A percentile compares a stretch with the other conserved stretches of the same genome.
phyloP scores from a whole-genome alignment of 352 stramenopile species.

The Globisporangium middletonii region DNA sequence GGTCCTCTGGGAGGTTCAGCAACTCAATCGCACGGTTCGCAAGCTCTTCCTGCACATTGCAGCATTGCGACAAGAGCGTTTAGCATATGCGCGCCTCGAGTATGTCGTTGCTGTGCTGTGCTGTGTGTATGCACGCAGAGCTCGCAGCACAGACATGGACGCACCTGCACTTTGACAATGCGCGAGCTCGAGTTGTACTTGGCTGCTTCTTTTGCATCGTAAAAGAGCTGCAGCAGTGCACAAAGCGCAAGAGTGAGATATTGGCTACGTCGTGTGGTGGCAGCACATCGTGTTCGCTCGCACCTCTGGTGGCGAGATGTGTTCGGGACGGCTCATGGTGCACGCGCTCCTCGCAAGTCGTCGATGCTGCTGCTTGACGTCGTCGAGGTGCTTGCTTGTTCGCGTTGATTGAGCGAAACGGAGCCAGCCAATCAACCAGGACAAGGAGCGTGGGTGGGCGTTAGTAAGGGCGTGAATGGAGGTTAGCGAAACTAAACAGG shows the following conservation, averaged over 20 bases:
- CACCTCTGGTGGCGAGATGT: constrained; percentile 81
- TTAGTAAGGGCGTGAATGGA: not conserved
- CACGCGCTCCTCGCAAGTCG: not conserved
- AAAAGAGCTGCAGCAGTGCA: constrained; percentile 72
- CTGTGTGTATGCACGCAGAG: not conserved
- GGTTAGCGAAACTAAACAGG: too few species aligned
- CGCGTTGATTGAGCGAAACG: constrained; percentile 13
- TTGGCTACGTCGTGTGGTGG: not conserved
- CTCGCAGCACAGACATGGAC: not conserved
- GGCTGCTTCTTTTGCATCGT: constrained; percentile 88
- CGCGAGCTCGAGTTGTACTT: constrained; percentile 92
- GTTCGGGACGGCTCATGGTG: constrained; percentile 81
- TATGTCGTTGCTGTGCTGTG: too few species aligned
- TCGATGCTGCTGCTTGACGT: not conserved
- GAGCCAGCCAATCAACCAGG: constrained; percentile 16
- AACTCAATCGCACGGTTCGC: constrained; percentile 96
- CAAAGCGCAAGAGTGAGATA: too few species aligned
- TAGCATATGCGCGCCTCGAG: not conserved
- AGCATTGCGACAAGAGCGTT: not conserved
- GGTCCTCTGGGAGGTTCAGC: constrained; percentile 88
- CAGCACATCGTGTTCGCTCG: constrained; percentile 7
- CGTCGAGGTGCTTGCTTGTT: not conserved
- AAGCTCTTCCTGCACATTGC: constrained; percentile 78
- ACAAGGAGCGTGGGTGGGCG: not conserved
- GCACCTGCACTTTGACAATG: constrained; percentile 91